Evolutionary conservation across 2,329 filamentous ascomycete genomes (phyloP), one percentile per base, ranked within the genome.

Genomic region (Ophiostoma quercus): DNA sequence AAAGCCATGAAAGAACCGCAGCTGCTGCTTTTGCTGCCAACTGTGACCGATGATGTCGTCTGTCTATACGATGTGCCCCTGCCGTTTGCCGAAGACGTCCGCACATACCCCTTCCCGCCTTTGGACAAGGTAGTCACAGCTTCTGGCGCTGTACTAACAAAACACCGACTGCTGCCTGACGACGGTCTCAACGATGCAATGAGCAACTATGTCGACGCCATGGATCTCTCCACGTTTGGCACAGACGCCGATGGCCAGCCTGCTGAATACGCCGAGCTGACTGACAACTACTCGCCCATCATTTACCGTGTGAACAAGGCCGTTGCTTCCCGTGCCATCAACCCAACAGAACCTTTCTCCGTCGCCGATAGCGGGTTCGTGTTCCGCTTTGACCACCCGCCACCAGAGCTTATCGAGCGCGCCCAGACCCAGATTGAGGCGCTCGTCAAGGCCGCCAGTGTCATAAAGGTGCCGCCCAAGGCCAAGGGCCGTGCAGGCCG

Each of bases 241-340:
- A 85, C 83, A 65, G 90, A 96, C 75, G 91, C 95, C 65, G 86
- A 94, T 62, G 92, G 89, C n/a, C 78, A 82, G 39, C 79, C 79
- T 1, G 76, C 80, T 0, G 92, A 97, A 76, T 94, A 92, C 71
- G 88, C 91, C 60, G 82, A 88, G 0, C 85, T 94, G 66, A 92
- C 96, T 57, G 92, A 96, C 66, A 89, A 89, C 0, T 98, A 88
- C 77, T 93, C 92, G 32, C 93, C 94, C 3, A 81, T 91, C 4
- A 85, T 98, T n/a, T 94, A 98, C 78, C 90, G 93, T 41, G 86
- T 98, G 71, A 92, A 93, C 74, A 90, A 95, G 77, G 92, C 92
- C 16, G 88, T 98, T 73, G 89, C 91, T 69, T 88, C 89, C 77
- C 89, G 94, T 51, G 95, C 94, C 1, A 86, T 94, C 1, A 85